Base-by-base conservation (phyloP, 129 eudicot species). In the Logfia minima region DNA sequence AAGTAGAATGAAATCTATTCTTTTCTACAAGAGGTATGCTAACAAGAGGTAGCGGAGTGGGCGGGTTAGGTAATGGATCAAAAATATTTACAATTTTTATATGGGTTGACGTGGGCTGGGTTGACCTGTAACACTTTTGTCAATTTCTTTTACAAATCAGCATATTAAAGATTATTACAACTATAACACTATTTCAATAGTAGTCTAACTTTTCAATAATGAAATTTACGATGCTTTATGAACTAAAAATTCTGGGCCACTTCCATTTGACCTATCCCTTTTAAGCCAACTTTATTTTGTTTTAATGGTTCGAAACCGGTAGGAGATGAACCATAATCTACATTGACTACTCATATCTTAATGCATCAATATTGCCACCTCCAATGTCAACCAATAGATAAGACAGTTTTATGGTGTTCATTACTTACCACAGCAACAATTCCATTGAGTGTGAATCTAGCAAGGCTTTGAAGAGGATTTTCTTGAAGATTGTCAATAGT, bases 391-490 rank as follows among this genome's bases (percentile, higher is more conserved):
- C 18, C 17, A n/a, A 39, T n/a, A 68, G 13, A 19, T 77, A 58
- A 53, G 55, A 34, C 67, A 32, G 21, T 76, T 51, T 29, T 64
- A 45, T 29, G 67, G 41, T 71, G 18, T 19, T 61, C 37, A 48
- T 58, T 71, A 86, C 96, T 77, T 83, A 94, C 99, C 37, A 91
- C 85, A 71, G 99, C 96, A 82, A 87, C 90, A 37, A 94, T 68
- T 75, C 96, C 89, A 4, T 86, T 61, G 63, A 91, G 97, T 77
- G 79, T 80, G 80, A 86, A 91, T 75, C 83, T 89, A 72, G 82
- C 71, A 75, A 94, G 96, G 37, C 64, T 64, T 66, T 80, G 70
- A 66, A 88, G 83, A 76, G 88, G 86, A 82, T 87, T 82, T 81
- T 83, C 93, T 51, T 84, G 86, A 72, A 87, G 85, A 72, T 67